Percentiles rank a stretch among this genome's conserved stretches.
These are phyloP conservation scores for Dryas drummondii DNA, from an alignment of 306 rosid species.

Conservation along the genomic window DNA sequence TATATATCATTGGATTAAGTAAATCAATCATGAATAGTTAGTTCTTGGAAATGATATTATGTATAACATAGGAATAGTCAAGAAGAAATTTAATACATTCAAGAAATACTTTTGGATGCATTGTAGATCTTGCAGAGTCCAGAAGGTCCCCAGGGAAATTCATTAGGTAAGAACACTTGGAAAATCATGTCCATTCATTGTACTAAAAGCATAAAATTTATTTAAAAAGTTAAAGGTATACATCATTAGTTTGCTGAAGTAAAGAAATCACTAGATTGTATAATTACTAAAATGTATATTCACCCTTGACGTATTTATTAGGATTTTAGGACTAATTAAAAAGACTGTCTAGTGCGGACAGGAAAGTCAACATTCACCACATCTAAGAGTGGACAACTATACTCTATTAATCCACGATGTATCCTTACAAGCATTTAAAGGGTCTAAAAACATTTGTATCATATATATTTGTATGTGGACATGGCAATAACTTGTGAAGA, in stretches of 20 bases:
- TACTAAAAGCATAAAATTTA: neutral
- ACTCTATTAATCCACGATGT: too few relatives aligned
- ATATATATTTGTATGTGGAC: neutral
- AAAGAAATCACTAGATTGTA: neutral
- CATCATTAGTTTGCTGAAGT: neutral
- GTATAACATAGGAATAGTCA: neutral
- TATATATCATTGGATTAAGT: conserved; percentile 14
- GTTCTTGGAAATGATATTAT: neutral
- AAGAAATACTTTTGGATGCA: neutral
- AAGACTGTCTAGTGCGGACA: neutral
- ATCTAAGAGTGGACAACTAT: too few relatives aligned
- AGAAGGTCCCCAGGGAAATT: conserved; percentile 28
- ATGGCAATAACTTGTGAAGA: neutral
- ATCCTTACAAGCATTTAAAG: too few relatives aligned
- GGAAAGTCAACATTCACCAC: too few relatives aligned
- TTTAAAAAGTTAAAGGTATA: neutral
- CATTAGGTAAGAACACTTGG: conserved; percentile 6
- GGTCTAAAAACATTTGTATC: too few relatives aligned
- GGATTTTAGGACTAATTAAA: too few relatives aligned
- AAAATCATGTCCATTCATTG: conserved; percentile 17
- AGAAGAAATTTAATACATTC: neutral
- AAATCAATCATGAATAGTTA: conserved; percentile 18
- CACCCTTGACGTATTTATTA: too few relatives aligned
- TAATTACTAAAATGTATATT: too few relatives aligned
- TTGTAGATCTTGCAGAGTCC: conserved; percentile 12